Evolutionary conservation across 139 green algal species (phyloP), one percentile per base, ranked within the genome.

Genomic region (Coelastrella sp.): DNA sequence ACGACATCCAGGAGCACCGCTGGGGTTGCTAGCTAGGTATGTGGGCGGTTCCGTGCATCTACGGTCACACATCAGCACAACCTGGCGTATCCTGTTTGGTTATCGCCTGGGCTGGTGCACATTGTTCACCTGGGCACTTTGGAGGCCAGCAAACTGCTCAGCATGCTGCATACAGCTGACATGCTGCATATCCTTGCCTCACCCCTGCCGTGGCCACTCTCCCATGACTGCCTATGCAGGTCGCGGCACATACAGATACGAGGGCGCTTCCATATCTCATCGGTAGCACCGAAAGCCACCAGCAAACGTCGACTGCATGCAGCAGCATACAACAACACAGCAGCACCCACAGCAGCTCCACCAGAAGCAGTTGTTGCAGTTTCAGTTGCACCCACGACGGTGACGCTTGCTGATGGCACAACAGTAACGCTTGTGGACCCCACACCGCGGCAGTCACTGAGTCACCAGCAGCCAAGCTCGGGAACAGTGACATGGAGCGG

Each of bases 371-470:
- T 64, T 56, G 7, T 65, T 5, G 32, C 82, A 58, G 11, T 68
- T 3, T 23, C 64, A 78, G 23, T 17, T 23, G 13, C 82, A 17
- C 8, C 82, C 47, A 56, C 64, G 47, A 64, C 82, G n/a, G 65
- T 65, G 6, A 78, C 16, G 7, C 19, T 77, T 17, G 32, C 65
- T 5, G 64, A 61, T 4, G 64, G 64, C 82, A 87, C 82, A 79
- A 64, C 65, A 78, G 82, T 78, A 6, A 57, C 17, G 61, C 82
- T 87, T 3, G 82, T 87, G n/a, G 57, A 77, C 32, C 82, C 82
- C 19, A 32, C 82, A 65, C 65, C 65, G 8, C 82, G 78, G 54
- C 57, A 32, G 78, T 56, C 13, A 13, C 54, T 47, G 8, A 22
- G 5, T 17, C 32, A 17, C 4, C 81, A 57, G 80, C 81, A 87